Evolutionary conservation across 495 filamentous ascomycete species (phyloP).

Genomic region (Bacidia rubella): DNA sequence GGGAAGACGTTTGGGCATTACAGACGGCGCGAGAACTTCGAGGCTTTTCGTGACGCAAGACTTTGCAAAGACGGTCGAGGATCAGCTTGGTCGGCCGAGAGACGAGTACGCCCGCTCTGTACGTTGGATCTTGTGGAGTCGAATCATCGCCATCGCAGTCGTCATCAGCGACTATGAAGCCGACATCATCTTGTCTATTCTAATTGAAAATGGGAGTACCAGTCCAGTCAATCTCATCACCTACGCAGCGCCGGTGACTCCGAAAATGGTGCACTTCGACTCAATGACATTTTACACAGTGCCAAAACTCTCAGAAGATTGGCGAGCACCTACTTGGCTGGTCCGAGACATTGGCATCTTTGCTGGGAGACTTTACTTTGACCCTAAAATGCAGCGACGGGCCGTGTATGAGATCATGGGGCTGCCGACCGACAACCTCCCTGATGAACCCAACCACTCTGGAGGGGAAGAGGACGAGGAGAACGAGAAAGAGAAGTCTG

Average conservation of each 20-base stretch:
- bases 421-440: background rate
- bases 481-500: background rate
- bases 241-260: constrained; percentile 41
- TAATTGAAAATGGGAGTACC: constrained; percentile 19
- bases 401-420: constrained; percentile 20
- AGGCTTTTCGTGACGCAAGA: constrained; percentile 22
- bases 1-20: constrained; percentile 25
- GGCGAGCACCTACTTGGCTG: constrained; percentile 5
- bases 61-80: constrained; percentile 3
- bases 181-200: constrained; percentile 28
- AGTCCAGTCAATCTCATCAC: constrained; percentile 24
- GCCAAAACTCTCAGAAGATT: constrained; percentile 23
- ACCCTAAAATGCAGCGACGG: constrained; percentile 26
- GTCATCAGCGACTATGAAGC: constrained; percentile 44
- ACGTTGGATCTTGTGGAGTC: constrained; percentile 36
- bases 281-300: constrained; percentile 32
- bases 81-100: background rate
- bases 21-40: constrained; percentile 11
- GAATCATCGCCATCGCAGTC: constrained; percentile 25
- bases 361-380: constrained; percentile 41
- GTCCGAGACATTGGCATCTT: constrained; percentile 38
- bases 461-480: background rate
- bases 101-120: constrained; percentile 25
- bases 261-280: constrained; percentile 41
- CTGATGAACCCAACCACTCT: background rate